Conservation (phyloP, 192 early-diverging fungal genomes). For the Coemansia sp. region DNA sequence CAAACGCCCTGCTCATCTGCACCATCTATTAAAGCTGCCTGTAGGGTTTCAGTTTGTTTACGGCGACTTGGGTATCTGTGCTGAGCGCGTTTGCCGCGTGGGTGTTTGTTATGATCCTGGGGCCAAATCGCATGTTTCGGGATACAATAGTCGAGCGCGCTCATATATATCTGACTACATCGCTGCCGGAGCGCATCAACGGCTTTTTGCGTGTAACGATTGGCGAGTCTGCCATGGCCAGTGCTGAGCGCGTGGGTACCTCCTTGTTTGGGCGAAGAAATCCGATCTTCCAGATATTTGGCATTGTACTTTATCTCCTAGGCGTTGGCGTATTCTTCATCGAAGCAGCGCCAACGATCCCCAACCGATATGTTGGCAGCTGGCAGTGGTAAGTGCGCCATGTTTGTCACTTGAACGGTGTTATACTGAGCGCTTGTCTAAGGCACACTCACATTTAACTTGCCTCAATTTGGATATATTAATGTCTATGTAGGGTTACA, state of each 20-base stretch:
- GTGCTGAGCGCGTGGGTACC: constrained; percentile 28
- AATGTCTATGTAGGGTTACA: constrained; percentile 18
- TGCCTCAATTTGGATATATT: neutral
- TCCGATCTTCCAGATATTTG: constrained; percentile 45
- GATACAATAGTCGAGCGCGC: constrained; percentile 41
- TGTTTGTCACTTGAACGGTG: neutral
- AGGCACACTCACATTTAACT: neutral
- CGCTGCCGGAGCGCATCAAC: constrained; percentile 18
- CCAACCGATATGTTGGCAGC: constrained; percentile 41
- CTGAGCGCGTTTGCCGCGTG: constrained; percentile 26
- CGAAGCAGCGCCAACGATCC: constrained; percentile 41
- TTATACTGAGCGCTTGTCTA: neutral
- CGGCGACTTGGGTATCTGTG: constrained; percentile 19
- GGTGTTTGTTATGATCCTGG: constrained; percentile 49
- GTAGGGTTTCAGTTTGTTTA: constrained; percentile 25
- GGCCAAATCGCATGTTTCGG: constrained; percentile 52
- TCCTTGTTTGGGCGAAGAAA: constrained; percentile 47
- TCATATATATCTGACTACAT: constrained; percentile 19
- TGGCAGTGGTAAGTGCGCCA: constrained; percentile 38
- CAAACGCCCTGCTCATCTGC: neutral
- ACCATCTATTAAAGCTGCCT: neutral
- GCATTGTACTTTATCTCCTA: constrained; percentile 32
- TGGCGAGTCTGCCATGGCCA: constrained; percentile 16
- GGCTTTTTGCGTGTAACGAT: constrained; percentile 18
- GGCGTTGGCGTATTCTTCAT: constrained; percentile 39